These are phyloP conservation scores for Pythium vanterpoolii DNA, from an alignment of 352 stramenopile species.

Conservation along the genomic window DNA sequence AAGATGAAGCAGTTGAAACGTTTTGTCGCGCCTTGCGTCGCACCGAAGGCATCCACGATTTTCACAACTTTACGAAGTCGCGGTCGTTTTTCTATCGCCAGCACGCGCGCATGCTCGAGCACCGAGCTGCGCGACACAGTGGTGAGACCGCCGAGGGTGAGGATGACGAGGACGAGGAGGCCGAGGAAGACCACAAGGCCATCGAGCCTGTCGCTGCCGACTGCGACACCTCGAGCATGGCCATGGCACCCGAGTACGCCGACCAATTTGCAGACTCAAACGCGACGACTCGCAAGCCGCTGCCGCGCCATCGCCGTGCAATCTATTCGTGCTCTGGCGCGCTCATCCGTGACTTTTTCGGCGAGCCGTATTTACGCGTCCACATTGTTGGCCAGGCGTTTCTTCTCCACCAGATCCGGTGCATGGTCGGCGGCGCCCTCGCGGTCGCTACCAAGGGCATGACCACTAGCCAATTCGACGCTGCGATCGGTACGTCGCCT, in stretches of 20 bases:
- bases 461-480: constrained; percentile 58
- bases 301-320: constrained; percentile 66
- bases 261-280: constrained; percentile 42
- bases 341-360: constrained; percentile 55
- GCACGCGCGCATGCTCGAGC: constrained; percentile 37
- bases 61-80: constrained; percentile 91
- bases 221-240: neutral
- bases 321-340: constrained; percentile 76
- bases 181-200: constrained; percentile 15
- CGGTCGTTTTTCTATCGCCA: constrained; percentile 75
- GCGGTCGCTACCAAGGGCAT: constrained; percentile 78
- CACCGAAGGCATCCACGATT: constrained; percentile 88
- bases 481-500: constrained; percentile 58
- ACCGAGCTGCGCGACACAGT: neutral
- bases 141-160: constrained; percentile 12
- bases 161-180: constrained; percentile 7
- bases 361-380: constrained; percentile 64
- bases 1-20: constrained; percentile 36
- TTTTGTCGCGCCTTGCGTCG: constrained; percentile 50
- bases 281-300: constrained; percentile 42
- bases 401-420: constrained; percentile 89
- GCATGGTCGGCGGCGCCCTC: constrained; percentile 86
- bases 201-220: constrained; percentile 10
- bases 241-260: constrained; percentile 5
- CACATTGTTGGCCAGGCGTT: constrained; percentile 83